Evolutionary conservation across 345 rosid genomes (phyloP), one percentile per base, ranked within the genome.

Genomic region (Cardiospermum halicacabum): DNA sequence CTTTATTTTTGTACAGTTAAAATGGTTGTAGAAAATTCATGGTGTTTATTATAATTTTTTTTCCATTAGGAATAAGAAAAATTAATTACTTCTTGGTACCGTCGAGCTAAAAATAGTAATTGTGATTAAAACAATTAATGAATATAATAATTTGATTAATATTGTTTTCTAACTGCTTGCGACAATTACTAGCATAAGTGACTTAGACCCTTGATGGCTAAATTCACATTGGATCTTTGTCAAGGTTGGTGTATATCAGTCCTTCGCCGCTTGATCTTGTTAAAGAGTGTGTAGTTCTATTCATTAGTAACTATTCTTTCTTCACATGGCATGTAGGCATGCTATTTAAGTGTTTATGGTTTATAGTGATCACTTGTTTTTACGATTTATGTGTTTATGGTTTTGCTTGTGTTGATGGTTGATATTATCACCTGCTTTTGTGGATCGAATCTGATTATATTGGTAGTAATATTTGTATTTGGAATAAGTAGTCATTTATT

Each of bases 151-250:
- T 69, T 24, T 66, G 24, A 47, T 18, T 60, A 69, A 31, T 18
- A n/a, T 24, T 34, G 22, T 63, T 64, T 11, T 74, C n/a, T 77
- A 90, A 95, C 76, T 87, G 87, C 77, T 87, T 90, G 97, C 95
- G 97, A 90, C 97, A n/a, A 87, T 90, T 64, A 90, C 92, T 64
- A 95, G 95, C 60, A 87, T 87, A 67, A 82, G 86, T 68, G 97
- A 90, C 70, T 75, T 87, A 0, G 97, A 90, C 78, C 80, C 85
- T 64, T 76, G 71, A 56, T 90, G 97, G 97, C 79, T 78, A 25
- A 87, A 85, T 72, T 90, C 97, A 60, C 95, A 85, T 69, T 90
- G 97, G 97, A 82, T 95, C 36, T 87, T 95, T 0, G 95, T 87
- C 56, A 90, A 87, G 92, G 96, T 87, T 53, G 58, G 73, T 24